Conservation (phyloP, 176 grass and related monocot species). For the Avena insularis region DNA sequence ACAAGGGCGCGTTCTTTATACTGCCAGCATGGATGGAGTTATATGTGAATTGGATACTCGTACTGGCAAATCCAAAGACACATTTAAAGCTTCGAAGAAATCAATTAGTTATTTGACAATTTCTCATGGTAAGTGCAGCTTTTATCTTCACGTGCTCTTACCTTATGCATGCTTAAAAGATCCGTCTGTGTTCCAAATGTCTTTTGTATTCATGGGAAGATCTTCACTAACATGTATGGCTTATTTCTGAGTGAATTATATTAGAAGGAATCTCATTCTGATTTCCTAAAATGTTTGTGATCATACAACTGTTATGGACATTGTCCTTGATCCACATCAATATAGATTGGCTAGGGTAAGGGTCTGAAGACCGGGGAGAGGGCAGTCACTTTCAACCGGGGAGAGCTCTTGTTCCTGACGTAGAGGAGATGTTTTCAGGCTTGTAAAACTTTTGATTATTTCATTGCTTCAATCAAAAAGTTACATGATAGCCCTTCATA, state of each 20-base stretch:
- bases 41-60: conserved; percentile 53
- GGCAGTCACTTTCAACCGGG: background rate
- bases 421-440: background rate
- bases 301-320: background rate
- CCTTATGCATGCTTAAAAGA: conserved; percentile 2
- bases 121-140: conserved; percentile 52
- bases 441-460: background rate
- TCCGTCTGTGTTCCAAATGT: background rate
- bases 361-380: background rate
- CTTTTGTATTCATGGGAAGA: background rate
- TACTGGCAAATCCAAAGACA: conserved; percentile 50
- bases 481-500: background rate
- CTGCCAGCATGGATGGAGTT: conserved; percentile 47
- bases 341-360: background rate
- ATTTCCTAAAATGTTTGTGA: conserved; percentile 27
- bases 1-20: conserved; percentile 48
- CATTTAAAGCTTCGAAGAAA: conserved; percentile 52
- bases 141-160: conserved; percentile 13
- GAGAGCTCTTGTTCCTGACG: background rate
- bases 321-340: background rate
- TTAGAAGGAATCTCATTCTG: conserved; percentile 7
- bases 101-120: conserved; percentile 52
- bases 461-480: background rate
- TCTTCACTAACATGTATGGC: conserved; percentile 10
- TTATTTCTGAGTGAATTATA: background rate